Evolutionary conservation across 2,329 filamentous ascomycete genomes (phyloP).

Genomic region (Coniochaeta pulveracea): DNA sequence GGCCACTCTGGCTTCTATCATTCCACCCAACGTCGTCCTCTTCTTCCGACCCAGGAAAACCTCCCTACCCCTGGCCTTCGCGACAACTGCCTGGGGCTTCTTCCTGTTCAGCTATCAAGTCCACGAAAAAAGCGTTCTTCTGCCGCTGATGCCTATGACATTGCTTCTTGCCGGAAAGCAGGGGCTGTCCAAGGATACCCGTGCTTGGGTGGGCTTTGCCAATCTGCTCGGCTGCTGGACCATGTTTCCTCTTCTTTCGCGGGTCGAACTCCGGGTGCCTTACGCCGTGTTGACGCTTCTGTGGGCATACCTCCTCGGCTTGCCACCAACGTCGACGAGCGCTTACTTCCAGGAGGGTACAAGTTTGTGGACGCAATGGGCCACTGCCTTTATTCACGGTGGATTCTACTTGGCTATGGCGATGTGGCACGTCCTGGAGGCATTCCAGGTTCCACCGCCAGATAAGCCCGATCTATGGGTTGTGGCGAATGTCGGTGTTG

Average conservation of each 20-base stretch:
- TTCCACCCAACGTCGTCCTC: slow-evolving; percentile 68
- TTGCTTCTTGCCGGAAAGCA: slow-evolving; percentile 68
- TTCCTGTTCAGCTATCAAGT: slow-evolving; percentile 98
- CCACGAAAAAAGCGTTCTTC: slow-evolving; percentile 91
- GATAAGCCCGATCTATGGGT: slow-evolving; percentile 91
- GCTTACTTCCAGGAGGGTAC: slow-evolving; percentile 48
- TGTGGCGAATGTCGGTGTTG: slow-evolving; percentile 78
- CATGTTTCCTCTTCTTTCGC: slow-evolving; percentile 79
- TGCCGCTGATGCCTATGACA: slow-evolving; percentile 90
- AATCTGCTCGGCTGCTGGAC: slow-evolving; percentile 88
- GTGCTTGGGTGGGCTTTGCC: slow-evolving; percentile 92
- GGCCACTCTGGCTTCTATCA: slow-evolving; percentile 64
- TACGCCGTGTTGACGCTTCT: slow-evolving; percentile 77
- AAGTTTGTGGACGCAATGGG: slow-evolving; percentile 38
- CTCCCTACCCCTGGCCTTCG: slow-evolving; percentile 68
- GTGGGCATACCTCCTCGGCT: slow-evolving; percentile 83
- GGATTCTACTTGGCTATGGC: slow-evolving; percentile 69
- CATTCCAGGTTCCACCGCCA: slow-evolving; percentile 53
- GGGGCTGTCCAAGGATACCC: slow-evolving; percentile 62
- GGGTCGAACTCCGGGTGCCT: slow-evolving; percentile 74
- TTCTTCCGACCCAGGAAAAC: slow-evolving; percentile 68
- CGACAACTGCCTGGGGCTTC: slow-evolving; percentile 87
- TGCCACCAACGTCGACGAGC: slow-evolving; percentile 66
- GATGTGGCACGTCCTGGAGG: slow-evolving; percentile 70
- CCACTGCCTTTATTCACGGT: slow-evolving; percentile 59